phyloP scores from a whole-genome alignment of 352 stramenopile genomes.

The Globisporangium rhizosaccharum region DNA sequence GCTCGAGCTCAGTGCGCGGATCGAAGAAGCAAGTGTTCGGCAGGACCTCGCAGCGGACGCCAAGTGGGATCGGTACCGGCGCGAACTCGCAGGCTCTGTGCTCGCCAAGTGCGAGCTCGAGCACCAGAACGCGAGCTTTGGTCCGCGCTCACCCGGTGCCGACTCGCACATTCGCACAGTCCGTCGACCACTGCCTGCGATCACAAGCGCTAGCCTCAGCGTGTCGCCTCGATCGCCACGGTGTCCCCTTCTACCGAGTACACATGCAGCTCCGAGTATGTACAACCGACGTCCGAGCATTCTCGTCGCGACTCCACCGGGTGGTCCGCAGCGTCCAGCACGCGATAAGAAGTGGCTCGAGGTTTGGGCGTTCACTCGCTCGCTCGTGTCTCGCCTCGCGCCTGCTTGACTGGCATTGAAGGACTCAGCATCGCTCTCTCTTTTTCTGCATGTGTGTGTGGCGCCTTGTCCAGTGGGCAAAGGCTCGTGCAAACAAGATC shows the following conservation, averaged over 20 bases:
- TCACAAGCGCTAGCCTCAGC: neutral
- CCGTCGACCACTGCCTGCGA: slow-evolving; percentile 1
- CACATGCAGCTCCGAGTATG: neutral
- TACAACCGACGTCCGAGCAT: slow-evolving; percentile 10
- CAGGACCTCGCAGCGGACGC: slow-evolving; percentile 41
- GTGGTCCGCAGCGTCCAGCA: slow-evolving; percentile 17
- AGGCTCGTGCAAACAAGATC: slow-evolving; percentile 30
- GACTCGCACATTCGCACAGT: slow-evolving; percentile 11
- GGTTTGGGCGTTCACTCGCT: slow-evolving; percentile 7
- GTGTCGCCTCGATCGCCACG: neutral
- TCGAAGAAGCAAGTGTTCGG: slow-evolving; percentile 33
- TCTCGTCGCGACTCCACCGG: slow-evolving; percentile 6
- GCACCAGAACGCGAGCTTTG: slow-evolving; percentile 31
- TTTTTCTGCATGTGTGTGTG: neutral
- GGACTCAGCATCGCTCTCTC: neutral
- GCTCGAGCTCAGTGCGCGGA: slow-evolving; percentile 27
- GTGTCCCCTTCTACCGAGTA: neutral
- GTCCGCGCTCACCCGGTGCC: slow-evolving; percentile 21
- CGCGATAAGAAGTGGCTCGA: slow-evolving; percentile 29
- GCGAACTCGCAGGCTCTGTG: slow-evolving; percentile 30
- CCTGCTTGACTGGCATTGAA: neutral
- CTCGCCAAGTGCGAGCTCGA: slow-evolving; percentile 30
- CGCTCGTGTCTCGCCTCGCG: slow-evolving; percentile 1
- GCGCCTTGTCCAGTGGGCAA: slow-evolving; percentile 33
- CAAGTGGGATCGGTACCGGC: slow-evolving; percentile 51